Evolutionary conservation across 2,329 filamentous ascomycete genomes (phyloP).

Genomic region (Thielaviopsis musarum): DNA sequence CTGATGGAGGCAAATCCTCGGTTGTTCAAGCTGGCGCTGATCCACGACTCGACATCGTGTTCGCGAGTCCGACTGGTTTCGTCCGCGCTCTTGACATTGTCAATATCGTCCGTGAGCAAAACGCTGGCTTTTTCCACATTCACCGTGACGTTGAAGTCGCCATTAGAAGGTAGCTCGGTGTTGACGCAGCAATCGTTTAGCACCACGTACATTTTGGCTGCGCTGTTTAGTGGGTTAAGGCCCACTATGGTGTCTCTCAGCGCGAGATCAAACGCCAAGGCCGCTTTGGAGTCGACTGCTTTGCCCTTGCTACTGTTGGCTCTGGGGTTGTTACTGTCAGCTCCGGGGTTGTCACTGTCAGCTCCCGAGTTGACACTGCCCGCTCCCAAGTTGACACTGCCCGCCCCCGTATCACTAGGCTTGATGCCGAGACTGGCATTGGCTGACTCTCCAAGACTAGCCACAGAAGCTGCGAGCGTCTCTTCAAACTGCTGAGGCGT

Average conservation of each 20-base stretch:
- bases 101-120: slow-evolving; percentile 62
- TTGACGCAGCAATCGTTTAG: slow-evolving; percentile 61
- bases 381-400: no score
- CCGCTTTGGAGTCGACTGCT: slow-evolving; percentile 23
- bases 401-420: background rate
- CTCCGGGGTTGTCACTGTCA: no score
- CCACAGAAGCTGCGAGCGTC: slow-evolving; percentile 63
- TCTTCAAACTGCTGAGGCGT: slow-evolving; percentile 58
- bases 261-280: slow-evolving; percentile 54
- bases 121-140: slow-evolving; percentile 68
- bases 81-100: slow-evolving; percentile 17
- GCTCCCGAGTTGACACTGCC: no score
- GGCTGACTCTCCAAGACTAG: slow-evolving; percentile 52
- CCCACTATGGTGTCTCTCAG: slow-evolving; percentile 70
- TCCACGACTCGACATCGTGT: slow-evolving; percentile 30
- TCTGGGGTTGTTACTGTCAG: slow-evolving; percentile 13
- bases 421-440: slow-evolving; percentile 25
- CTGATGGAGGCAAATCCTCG: slow-evolving; percentile 75
- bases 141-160: slow-evolving; percentile 44
- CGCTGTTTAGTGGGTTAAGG: slow-evolving; percentile 59
- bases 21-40: slow-evolving; percentile 27
- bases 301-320: slow-evolving; percentile 4
- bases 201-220: slow-evolving; percentile 62
- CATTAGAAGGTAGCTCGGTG: slow-evolving; percentile 48
- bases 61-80: background rate